Conservation (phyloP, 768 basidiomycete genomes). For the Lactifluus pinguis region DNA sequence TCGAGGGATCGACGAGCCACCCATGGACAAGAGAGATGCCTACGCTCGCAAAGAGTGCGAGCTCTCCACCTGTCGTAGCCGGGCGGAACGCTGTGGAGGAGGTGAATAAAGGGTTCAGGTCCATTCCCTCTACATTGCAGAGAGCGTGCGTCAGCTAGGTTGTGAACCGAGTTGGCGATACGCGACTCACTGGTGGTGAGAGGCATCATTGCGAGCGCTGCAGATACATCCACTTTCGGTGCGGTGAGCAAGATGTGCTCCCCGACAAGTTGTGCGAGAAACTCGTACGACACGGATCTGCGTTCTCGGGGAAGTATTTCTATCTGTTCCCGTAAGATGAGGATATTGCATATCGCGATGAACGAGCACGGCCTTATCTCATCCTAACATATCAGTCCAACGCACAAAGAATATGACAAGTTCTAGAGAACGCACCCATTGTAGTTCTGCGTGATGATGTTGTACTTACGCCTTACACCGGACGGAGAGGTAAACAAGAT, state of each 20-base stretch:
- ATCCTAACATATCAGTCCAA: background rate
- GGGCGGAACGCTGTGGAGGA: constrained; percentile 60
- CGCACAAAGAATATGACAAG: background rate
- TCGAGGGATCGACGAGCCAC: constrained; percentile 74
- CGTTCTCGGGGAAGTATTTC: constrained; percentile 58
- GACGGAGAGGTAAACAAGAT: constrained; percentile 40
- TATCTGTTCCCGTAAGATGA: constrained; percentile 79
- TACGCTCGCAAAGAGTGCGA: constrained; percentile 77
- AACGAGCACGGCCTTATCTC: constrained; percentile 73
- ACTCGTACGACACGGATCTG: constrained; percentile 70
- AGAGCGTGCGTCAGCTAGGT: background rate
- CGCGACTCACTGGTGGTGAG: constrained; percentile 42
- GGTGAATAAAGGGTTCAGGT: constrained; percentile 80
- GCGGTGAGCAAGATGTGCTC: constrained; percentile 64
- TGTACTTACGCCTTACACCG: constrained; percentile 28
- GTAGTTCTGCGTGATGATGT: constrained; percentile 76
- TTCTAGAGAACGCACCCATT: constrained; percentile 53
- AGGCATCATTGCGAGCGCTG: constrained; percentile 62
- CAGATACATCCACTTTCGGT: constrained; percentile 54
- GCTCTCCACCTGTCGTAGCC: constrained; percentile 54
- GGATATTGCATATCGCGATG: constrained; percentile 87
- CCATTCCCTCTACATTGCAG: constrained; percentile 60
- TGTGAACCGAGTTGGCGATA: background rate
- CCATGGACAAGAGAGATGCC: constrained; percentile 81
- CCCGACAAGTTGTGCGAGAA: constrained; percentile 73